Conservation (phyloP, 2,329 filamentous ascomycete species). For the Epichloe uncinata region DNA sequence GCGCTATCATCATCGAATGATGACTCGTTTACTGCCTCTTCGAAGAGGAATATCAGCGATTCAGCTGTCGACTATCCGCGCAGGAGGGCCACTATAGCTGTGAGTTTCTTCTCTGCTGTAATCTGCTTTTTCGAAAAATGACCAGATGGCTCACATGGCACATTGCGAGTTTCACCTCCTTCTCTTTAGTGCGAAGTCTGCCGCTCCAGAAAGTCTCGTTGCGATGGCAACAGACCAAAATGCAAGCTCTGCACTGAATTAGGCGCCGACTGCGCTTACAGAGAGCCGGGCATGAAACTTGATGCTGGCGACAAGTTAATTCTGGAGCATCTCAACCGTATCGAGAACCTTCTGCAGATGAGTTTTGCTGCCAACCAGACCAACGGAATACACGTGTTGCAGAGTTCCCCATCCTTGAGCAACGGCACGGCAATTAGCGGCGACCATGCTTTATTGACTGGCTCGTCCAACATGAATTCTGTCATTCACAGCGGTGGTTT, state of each 20-base stretch:
- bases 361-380: conserved; percentile 39
- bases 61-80: conserved; percentile 50
- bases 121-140: background rate
- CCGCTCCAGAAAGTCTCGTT: conserved; percentile 65
- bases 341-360: conserved; percentile 67
- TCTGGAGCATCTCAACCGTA: conserved; percentile 61
- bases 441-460: conserved; percentile 37
- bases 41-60: conserved; percentile 50
- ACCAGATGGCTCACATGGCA: background rate
- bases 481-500: conserved; percentile 51
- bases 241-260: conserved; percentile 75
- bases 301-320: conserved; percentile 81
- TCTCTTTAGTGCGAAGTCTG: conserved; percentile 59
- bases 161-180: background rate
- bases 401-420: conserved; percentile 51
- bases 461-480: conserved; percentile 33
- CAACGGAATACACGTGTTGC: conserved; percentile 41
- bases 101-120: conserved; percentile 24
- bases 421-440: conserved; percentile 48
- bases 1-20: conserved; percentile 34
- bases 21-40: conserved; percentile 41
- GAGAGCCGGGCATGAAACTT: conserved; percentile 75
- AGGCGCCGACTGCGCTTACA: conserved; percentile 71
- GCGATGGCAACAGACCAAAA: conserved; percentile 68
- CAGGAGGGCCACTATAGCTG: conserved; percentile 51